Conservation (phyloP, 176 grass and related monocot genomes). For the Avena sativa region DNA sequence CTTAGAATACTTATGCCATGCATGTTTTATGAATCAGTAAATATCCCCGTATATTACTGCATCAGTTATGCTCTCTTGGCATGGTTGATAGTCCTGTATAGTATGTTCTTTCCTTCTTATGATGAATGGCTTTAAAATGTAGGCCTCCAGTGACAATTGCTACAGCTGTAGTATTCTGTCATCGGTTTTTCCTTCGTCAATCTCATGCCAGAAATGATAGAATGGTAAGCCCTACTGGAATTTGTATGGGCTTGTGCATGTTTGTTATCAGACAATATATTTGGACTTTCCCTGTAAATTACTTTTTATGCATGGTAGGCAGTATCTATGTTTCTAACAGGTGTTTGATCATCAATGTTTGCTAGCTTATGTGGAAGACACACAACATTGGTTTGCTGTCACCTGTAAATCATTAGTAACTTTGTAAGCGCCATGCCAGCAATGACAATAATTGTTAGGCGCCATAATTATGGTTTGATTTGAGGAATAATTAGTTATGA, state of each 20-base stretch:
- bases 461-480: background rate
- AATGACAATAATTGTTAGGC: background rate
- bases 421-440: background rate
- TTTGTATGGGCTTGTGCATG: conserved; percentile 12
- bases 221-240: conserved; percentile 66
- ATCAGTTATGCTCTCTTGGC: conserved; percentile 25
- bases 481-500: background rate
- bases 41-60: background rate
- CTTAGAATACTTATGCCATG: conserved; percentile 7
- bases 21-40: conserved; percentile 11
- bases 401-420: background rate
- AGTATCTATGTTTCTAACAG: conserved; percentile 9
- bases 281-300: background rate
- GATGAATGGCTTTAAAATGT: conserved; percentile 40
- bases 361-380: background rate
- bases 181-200: conserved; percentile 92
- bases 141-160: conserved; percentile 97
- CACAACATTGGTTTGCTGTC: conserved; percentile 24
- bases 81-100: conserved; percentile 26
- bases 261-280: conserved; percentile 8
- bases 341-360: conserved; percentile 9
- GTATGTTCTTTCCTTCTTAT: background rate
- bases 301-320: background rate
- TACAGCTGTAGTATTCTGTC: conserved; percentile 87
- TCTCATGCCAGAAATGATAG: conserved; percentile 93